A percentile compares a stretch with the other conserved stretches of the same genome.
phyloP scores from a whole-genome alignment of 345 rosid genomes.

The Murraya paniculata region DNA sequence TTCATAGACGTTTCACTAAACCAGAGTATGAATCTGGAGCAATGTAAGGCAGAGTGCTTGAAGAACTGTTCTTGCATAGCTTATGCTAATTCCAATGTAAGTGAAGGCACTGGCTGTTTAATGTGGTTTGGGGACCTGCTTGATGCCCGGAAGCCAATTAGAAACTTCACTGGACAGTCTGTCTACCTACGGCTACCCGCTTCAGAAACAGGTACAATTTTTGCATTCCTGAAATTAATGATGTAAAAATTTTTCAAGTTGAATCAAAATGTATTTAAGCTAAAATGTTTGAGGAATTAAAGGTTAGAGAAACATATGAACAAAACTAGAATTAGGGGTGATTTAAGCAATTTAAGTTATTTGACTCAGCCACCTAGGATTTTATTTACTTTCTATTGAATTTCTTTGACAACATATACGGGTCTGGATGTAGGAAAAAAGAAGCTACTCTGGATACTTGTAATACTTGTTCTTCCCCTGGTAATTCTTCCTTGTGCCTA shows the following conservation, averaged over 20 bases:
- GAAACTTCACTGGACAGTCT: not conserved
- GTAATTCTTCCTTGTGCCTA: not conserved
- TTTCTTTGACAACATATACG: not conserved
- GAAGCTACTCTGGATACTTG: not conserved
- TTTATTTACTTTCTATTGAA: not conserved
- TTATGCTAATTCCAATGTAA: not conserved
- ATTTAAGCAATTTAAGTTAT: no score
- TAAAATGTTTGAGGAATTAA: not conserved
- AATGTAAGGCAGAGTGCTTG: not conserved
- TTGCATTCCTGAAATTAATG: not conserved
- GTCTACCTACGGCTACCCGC: not conserved
- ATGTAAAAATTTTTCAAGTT: not conserved
- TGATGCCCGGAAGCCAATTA: not conserved
- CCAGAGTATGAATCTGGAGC: not conserved
- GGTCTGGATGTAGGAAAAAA: not conserved
- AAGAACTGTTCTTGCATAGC: not conserved
- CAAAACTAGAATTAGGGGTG: not conserved
- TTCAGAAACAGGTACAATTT: not conserved
- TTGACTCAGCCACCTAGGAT: not conserved
- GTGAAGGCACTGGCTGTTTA: not conserved
- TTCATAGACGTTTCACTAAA: not conserved
- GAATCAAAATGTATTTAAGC: not conserved
- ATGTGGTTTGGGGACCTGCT: not conserved
- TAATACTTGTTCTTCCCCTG: not conserved
- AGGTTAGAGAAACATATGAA: not conserved